These are phyloP conservation scores for Macrocybe gigantea DNA, from an alignment of 768 basidiomycete species.

Conservation along the genomic window DNA sequence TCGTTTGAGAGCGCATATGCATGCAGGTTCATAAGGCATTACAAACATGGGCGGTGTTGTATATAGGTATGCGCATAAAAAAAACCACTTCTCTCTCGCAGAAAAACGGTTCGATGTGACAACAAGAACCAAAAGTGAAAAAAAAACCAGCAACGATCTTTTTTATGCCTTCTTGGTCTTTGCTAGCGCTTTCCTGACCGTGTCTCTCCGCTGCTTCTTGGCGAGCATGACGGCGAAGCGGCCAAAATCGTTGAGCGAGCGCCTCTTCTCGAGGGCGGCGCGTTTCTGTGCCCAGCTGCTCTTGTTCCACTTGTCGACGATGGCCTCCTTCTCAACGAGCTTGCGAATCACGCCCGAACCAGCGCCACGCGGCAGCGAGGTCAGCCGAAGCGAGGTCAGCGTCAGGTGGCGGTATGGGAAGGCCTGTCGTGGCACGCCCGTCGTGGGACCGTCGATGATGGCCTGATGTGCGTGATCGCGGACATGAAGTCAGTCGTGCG, in stretches of 20 bases:
- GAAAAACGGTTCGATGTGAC: no score
- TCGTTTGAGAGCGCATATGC: no score
- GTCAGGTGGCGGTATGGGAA: constrained; percentile 90
- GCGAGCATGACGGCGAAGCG: constrained; percentile 83
- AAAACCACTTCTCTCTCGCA: no score
- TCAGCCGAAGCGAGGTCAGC: constrained; percentile 81
- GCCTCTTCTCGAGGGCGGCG: constrained; percentile 64
- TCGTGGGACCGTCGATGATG: constrained; percentile 90
- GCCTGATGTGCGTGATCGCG: constrained; percentile 46
- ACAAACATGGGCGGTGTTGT: no score
- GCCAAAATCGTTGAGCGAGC: constrained; percentile 83
- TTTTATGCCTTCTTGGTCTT: constrained; percentile 34
- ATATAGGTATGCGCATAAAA: no score
- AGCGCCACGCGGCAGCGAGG: constrained; percentile 82
- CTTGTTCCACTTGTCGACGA: constrained; percentile 84
- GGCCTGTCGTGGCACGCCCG: constrained; percentile 87
- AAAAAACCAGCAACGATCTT: no score
- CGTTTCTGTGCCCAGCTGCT: constrained; percentile 88
- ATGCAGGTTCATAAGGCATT: no score
- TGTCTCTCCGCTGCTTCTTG: constrained; percentile 84
- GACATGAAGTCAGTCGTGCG: neutral
- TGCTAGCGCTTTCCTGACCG: constrained; percentile 62
- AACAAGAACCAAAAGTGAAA: no score
- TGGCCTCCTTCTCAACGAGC: constrained; percentile 79
- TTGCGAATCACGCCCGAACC: constrained; percentile 80